phyloP scores from a whole-genome alignment of 108 stramenopile genomes.

The Seminavis robusta region DNA sequence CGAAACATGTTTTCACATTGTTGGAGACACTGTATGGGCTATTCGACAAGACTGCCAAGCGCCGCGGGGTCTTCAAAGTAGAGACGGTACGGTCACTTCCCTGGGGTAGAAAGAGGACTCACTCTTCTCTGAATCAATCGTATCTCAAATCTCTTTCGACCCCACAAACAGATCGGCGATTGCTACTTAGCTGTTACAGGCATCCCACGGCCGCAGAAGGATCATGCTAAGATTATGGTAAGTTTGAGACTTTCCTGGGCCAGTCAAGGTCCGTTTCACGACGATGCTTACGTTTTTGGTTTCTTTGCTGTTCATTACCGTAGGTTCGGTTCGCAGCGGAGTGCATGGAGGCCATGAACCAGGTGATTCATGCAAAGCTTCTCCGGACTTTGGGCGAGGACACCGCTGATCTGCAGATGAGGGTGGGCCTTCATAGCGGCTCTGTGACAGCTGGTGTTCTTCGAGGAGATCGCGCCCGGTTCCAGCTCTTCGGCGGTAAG shows the following conservation, averaged over 20 bases:
- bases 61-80: conserved; percentile 45
- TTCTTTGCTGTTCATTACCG: no score
- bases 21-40: conserved; percentile 27
- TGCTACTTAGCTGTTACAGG: conserved; percentile 20
- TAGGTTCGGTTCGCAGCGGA: not conserved
- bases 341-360: not conserved
- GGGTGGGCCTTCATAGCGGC: conserved; percentile 46
- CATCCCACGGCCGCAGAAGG: conserved; percentile 3
- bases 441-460: conserved; percentile 42
- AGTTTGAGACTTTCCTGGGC: no score
- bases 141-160: no score
- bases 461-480: conserved; percentile 26
- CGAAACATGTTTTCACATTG: conserved; percentile 8
- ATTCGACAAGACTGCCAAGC: conserved; percentile 35
- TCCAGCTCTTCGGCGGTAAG: conserved; percentile 52
- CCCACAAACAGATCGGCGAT: conserved; percentile 17
- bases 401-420: no score
- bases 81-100: no score
- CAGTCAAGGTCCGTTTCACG: no score
- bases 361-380: no score
- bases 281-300: no score
- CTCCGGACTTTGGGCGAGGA: no score
- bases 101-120: no score
- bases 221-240: conserved; percentile 6
- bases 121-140: no score